phyloP scores from a whole-genome alignment of 164 flowering plant species.

The Nymphaea thermarum region DNA sequence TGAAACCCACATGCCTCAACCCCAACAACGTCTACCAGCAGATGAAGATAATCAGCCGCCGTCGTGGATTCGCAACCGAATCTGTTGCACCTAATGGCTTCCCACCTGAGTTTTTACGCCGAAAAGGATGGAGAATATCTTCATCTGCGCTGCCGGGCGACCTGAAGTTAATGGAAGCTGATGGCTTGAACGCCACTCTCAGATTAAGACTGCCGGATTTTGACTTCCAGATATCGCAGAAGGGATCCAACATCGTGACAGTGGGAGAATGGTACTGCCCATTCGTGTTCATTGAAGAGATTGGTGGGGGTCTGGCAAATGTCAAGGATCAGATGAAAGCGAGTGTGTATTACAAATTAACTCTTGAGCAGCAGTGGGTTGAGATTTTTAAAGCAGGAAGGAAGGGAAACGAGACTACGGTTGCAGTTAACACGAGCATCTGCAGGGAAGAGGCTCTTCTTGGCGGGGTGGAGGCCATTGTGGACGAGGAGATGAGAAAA shows the following conservation, averaged over 20 bases:
- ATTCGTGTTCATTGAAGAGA: slow-evolving; percentile 10
- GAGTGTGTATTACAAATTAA: slow-evolving; percentile 40
- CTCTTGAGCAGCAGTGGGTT: slow-evolving; percentile 55
- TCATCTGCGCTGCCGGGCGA: background rate
- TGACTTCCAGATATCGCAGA: slow-evolving; percentile 4
- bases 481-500: background rate
- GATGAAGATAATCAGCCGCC: slow-evolving; percentile 11
- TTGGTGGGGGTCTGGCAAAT: background rate
- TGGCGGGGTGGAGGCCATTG: slow-evolving; percentile 3
- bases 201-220: slow-evolving; percentile 1
- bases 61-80: slow-evolving; percentile 10
- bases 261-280: slow-evolving; percentile 10
- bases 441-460: background rate
- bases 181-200: slow-evolving; percentile 2
- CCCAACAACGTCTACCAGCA: slow-evolving; percentile 28
- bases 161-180: background rate
- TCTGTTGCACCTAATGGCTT: slow-evolving; percentile 9
- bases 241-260: background rate
- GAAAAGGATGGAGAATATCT: slow-evolving; percentile 5
- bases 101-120: slow-evolving; percentile 7
- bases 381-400: slow-evolving; percentile 21
- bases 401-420: slow-evolving; percentile 3
- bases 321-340: slow-evolving; percentile 24
- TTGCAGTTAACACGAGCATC: slow-evolving; percentile 1
- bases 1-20: slow-evolving; percentile 28